Percentiles rank a stretch among this genome's conserved stretches.
Evolutionary conservation across 2,329 filamentous ascomycete species (phyloP).

Genomic region (Scedosporium dehoogii): DNA sequence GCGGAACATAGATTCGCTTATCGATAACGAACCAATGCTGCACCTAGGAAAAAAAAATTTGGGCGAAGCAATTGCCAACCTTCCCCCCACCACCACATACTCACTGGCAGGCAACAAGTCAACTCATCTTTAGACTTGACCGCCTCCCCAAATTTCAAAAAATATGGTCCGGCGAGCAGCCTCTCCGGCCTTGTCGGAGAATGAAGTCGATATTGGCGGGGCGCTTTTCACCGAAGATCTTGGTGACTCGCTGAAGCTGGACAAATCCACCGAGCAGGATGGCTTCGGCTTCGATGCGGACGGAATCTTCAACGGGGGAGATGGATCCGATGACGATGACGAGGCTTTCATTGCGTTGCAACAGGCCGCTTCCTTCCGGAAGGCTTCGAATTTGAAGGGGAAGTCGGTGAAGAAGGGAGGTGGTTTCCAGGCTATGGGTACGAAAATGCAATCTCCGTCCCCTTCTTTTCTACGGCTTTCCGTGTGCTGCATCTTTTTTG

Average conservation of each 20-base stretch:
- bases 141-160: constrained; percentile 7
- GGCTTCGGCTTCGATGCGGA: constrained; percentile 46
- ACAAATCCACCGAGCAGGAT: constrained; percentile 22
- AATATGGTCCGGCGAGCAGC: constrained; percentile 60
- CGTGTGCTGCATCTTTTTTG: not conserved
- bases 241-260: constrained; percentile 27
- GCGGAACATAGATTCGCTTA: not conserved
- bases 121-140: not conserved
- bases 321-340: constrained; percentile 53
- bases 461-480: not conserved
- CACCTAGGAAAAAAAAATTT: constrained; percentile 22
- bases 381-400: constrained; percentile 70
- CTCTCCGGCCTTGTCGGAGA: constrained; percentile 80
- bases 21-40: constrained; percentile 27
- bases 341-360: constrained; percentile 84
- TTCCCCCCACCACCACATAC: not conserved
- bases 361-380: constrained; percentile 81
- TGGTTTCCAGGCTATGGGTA: constrained; percentile 91
- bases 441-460: constrained; percentile 10
- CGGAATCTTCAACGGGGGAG: constrained; percentile 47
- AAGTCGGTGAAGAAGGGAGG: constrained; percentile 88
- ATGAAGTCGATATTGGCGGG: constrained; percentile 80
- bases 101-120: not conserved
- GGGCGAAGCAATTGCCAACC: not conserved
- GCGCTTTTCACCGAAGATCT: constrained; percentile 59